Percentiles rank a stretch among this genome's conserved stretches.
These are phyloP conservation scores for Sparassis latifolia DNA, from an alignment of 1,284 basidiomycete species.

Conservation along the genomic window DNA sequence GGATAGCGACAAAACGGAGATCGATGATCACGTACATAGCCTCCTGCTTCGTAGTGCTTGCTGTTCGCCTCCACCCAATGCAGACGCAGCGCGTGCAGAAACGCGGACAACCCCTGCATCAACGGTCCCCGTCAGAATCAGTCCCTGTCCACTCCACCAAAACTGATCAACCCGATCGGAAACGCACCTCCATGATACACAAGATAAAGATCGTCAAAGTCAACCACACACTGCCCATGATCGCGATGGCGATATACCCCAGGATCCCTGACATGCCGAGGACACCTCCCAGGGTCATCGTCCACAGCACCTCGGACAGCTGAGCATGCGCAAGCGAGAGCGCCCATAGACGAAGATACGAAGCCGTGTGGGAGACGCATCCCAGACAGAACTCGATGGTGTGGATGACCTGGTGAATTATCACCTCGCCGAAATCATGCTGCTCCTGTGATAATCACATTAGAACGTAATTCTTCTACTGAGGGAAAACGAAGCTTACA, in stretches of 20 bases:
- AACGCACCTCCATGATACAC: conserved; percentile 88
- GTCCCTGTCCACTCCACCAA: conserved; percentile 1
- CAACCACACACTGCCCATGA: conserved; percentile 83
- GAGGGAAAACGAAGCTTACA: conserved; percentile 35
- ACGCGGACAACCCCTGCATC: conserved; percentile 81
- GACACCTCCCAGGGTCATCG: conserved; percentile 68
- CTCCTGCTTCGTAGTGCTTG: conserved; percentile 91
- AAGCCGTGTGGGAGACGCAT: conserved; percentile 98
- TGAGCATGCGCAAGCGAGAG: conserved; percentile 97
- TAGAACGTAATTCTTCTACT: conserved; percentile 7
- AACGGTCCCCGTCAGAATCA: conserved; percentile 13
- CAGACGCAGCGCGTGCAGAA: conserved; percentile 92
- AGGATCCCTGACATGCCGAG: conserved; percentile 52
- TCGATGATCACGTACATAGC: conserved; percentile 59
- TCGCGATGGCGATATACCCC: conserved; percentile 53
- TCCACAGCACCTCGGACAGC: conserved; percentile 91
- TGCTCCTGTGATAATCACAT: conserved; percentile 44
- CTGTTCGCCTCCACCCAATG: conserved; percentile 98
- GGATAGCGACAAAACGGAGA: conserved; percentile 13
- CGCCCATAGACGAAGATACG: conserved; percentile 98
- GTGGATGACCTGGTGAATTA: conserved; percentile 96
- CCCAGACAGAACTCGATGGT: conserved; percentile 98
- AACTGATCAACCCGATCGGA: conserved; percentile 4
- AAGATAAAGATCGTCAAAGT: conserved; percentile 68
- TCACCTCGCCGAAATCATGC: conserved; percentile 90